Evolutionary conservation across 768 basidiomycete genomes (phyloP), one percentile per base, ranked within the genome.

Genomic region (Lepiota venenata): DNA sequence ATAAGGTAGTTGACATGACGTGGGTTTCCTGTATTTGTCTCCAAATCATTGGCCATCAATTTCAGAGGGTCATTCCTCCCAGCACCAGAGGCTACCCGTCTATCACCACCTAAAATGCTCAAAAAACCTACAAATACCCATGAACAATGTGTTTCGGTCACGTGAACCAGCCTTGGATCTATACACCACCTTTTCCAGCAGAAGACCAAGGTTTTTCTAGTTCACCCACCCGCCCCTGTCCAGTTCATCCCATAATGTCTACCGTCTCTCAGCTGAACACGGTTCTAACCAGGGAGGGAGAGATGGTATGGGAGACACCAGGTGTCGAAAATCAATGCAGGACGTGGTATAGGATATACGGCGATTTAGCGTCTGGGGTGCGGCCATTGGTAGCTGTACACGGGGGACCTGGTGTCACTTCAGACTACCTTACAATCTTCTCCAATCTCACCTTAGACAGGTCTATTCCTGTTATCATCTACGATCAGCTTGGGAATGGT

Each of bases 401-500:
- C 56, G 82, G 80, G 8, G 82, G 82, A 7, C 81, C 81, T 11
- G 81, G 83, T 2, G 58, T 68, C 3, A 61, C 69, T n/a, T 74
- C 75, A 52, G 63, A 70, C 39, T 77, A 77, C 61, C 63, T 80
- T 15, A 64, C 71, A 36, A 56, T 69, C 36, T 58, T 77, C 56
- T 62, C 69, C 37, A 73, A 76, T 42, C 68, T 81, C 43, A 68
- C 71, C 21, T 52, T 56, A 4, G 58, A 63, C 9, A 60, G 68
- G 50, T 44, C 58, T 27, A 78, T 77, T 43, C 80, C 81, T 10
- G 69, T 83, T 59, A 60, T 85, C 38, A 60, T 82, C 43, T 83
- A 84, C 64, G 80, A 82, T 61, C 83, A 84, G 60, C 54, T 84
- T 42, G 82, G 82, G 7, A 73, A 66, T 52, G 81, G 80, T n/a